phyloP scores from a whole-genome alignment of 805 yeast species.

The Danielia oregonensis region DNA sequence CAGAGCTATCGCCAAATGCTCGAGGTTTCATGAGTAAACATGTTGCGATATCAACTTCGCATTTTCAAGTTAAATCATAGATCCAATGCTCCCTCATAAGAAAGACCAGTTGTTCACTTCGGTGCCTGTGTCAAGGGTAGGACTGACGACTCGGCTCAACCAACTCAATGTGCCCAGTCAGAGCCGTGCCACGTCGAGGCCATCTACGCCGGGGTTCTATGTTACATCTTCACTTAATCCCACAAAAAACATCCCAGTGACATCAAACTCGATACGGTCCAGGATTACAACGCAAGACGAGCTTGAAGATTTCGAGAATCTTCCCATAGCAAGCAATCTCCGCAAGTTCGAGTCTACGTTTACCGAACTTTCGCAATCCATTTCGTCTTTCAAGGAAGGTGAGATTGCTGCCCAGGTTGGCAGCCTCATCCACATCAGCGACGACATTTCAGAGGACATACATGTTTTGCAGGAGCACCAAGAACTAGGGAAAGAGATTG shows the following conservation, averaged over 20 bases:
- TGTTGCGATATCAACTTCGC: too few species aligned
- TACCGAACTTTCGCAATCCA: constrained; percentile 23
- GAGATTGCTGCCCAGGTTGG: constrained; percentile 22
- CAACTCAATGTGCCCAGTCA: constrained; percentile 14
- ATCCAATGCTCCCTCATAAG: constrained; percentile 26
- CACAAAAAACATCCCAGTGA: constrained; percentile 24
- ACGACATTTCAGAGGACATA: constrained; percentile 22
- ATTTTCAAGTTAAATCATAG: too few species aligned
- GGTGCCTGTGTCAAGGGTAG: constrained; percentile 35
- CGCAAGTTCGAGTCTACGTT: constrained; percentile 28
- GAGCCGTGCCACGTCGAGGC: constrained; percentile 11
- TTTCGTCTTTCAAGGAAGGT: constrained; percentile 33
- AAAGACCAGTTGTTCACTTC: constrained; percentile 28
- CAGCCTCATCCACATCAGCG: constrained; percentile 25
- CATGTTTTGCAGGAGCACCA: constrained; percentile 27
- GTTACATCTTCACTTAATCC: constrained; percentile 40
- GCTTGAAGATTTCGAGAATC: constrained; percentile 24
- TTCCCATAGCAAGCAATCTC: constrained; percentile 30
- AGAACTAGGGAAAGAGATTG: constrained; percentile 23
- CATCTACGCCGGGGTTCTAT: constrained; percentile 21
- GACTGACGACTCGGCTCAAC: constrained; percentile 29
- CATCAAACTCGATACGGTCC: constrained; percentile 13
- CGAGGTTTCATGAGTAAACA: constrained; percentile 7
- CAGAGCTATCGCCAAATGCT: too few species aligned
- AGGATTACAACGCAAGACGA: constrained; percentile 21